These are phyloP conservation scores for Rhamnella rubrinervis DNA, from an alignment of 331 rosid genomes.

Conservation along the genomic window DNA sequence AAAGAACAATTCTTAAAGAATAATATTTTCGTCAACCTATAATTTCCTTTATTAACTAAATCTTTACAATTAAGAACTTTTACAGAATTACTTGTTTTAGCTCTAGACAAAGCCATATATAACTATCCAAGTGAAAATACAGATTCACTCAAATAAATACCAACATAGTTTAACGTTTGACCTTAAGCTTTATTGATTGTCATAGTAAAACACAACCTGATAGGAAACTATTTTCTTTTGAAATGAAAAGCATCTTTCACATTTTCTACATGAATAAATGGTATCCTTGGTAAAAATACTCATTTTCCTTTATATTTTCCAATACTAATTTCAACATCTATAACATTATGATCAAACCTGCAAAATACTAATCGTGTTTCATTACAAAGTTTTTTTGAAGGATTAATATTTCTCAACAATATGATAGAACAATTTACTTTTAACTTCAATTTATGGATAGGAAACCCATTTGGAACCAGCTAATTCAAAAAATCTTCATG, in stretches of 20 bases:
- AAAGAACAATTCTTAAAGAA: neutral
- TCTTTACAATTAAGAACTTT: no score
- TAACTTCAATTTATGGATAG: neutral
- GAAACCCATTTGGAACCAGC: neutral
- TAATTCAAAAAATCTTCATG: conserved; percentile 10
- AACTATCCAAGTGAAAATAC: conserved; percentile 1
- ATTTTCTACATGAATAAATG: no score
- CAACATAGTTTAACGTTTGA: neutral
- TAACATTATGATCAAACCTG: neutral
- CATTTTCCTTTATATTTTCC: no score
- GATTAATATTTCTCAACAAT: neutral
- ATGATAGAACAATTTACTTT: no score
- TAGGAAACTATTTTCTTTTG: neutral
- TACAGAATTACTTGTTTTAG: no score
- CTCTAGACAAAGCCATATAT: no score
- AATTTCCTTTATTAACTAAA: neutral
- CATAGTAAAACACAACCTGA: neutral
- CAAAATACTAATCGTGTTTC: no score
- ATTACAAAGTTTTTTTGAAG: neutral
- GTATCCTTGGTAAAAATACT: no score
- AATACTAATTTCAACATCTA: no score
- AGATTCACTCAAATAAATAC: neutral
- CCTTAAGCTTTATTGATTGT: neutral
- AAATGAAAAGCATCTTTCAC: neutral
- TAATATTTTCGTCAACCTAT: neutral